These are phyloP conservation scores for Teunomyces tritomae DNA, from an alignment of 805 yeast genomes.

Conservation along the genomic window DNA sequence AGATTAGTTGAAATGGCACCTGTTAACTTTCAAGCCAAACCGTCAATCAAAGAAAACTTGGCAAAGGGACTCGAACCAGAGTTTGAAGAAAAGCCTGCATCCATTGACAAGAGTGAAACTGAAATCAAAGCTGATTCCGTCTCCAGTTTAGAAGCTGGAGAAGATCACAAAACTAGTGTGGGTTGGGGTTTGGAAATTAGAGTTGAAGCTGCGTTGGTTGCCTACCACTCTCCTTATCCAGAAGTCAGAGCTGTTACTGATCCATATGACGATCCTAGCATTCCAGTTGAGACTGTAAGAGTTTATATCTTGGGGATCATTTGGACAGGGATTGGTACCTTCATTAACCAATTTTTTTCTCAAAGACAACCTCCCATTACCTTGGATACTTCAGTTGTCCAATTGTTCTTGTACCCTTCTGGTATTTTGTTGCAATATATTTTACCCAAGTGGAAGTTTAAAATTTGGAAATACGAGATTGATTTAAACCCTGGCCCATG, in stretches of 20 bases:
- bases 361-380: constrained; percentile 52
- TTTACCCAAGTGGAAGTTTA: constrained; percentile 33
- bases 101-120: background rate
- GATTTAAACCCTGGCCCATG: constrained; percentile 62
- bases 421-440: constrained; percentile 34
- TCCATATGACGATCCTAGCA: constrained; percentile 34
- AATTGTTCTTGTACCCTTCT: constrained; percentile 45
- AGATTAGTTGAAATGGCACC: constrained; percentile 11
- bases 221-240: constrained; percentile 41
- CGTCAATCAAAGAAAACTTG: background rate
- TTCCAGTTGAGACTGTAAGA: constrained; percentile 41
- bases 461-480: constrained; percentile 9
- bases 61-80: background rate
- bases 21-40: background rate
- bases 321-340: constrained; percentile 56
- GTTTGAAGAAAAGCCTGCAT: background rate
- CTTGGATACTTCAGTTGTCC: constrained; percentile 43
- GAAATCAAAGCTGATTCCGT: background rate
- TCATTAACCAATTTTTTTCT: constrained; percentile 53
- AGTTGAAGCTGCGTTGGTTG: constrained; percentile 37
- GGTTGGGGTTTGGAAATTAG: constrained; percentile 37
- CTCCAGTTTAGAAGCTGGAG: constrained; percentile 2
- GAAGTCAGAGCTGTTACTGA: constrained; percentile 40
- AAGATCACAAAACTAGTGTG: background rate
- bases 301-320: constrained; percentile 52